Conservation (phyloP, 495 filamentous ascomycete genomes). For the Xylaria acuta region DNA sequence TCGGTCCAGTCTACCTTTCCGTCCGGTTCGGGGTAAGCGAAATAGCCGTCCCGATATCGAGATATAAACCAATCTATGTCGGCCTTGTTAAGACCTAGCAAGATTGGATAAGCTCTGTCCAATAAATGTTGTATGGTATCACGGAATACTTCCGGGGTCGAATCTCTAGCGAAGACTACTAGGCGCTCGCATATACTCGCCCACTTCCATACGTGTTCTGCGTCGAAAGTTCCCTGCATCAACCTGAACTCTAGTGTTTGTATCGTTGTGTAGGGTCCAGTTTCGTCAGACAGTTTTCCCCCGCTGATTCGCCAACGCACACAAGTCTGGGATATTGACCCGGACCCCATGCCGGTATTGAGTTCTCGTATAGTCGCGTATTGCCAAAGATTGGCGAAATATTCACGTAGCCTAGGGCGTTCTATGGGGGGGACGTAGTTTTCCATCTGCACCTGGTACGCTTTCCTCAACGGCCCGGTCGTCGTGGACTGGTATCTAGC, state of each 20-base stretch:
- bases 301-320: conserved; percentile 17
- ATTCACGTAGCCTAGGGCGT: neutral
- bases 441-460: neutral
- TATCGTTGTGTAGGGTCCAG: neutral
- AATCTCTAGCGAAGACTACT: conserved; percentile 28
- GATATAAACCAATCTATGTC: conserved; percentile 15
- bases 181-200: conserved; percentile 27
- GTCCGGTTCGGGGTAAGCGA: conserved; percentile 30
- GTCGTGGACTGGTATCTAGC: neutral
- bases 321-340: neutral
- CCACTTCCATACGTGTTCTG: conserved; percentile 34
- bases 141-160: conserved; percentile 10
- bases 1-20: conserved; percentile 23
- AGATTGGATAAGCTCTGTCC: too few relatives aligned
- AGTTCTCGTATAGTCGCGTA: conserved; percentile 20
- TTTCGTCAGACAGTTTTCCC: neutral
- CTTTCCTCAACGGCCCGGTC: neutral
- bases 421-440: conserved; percentile 1
- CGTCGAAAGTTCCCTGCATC: conserved; percentile 37
- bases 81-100: neutral
- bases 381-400: conserved; percentile 29
- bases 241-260: conserved; percentile 33
- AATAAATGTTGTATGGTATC: conserved; percentile 6
- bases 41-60: conserved; percentile 3
- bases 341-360: neutral